Evolutionary conservation across 176 grass and related monocot genomes (phyloP).

Genomic region (Puccinellia tenuiflora): DNA sequence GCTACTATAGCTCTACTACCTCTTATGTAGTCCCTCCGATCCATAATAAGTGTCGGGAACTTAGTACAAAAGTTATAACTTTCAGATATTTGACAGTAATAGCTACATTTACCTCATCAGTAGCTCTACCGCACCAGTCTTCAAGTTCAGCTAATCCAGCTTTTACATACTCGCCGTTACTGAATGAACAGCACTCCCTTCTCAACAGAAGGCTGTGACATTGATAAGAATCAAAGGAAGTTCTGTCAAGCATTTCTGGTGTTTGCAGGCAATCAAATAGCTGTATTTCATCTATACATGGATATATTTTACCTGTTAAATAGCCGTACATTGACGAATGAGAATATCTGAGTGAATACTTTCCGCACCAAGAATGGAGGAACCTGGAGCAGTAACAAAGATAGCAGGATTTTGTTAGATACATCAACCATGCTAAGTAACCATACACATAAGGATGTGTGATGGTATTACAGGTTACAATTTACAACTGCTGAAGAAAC

Average conservation of each 20-base stretch:
- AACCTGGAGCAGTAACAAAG: constrained; percentile 42
- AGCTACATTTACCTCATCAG: constrained; percentile 75
- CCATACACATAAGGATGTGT: constrained; percentile 1
- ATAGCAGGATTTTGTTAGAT: neutral
- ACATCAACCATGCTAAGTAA: neutral
- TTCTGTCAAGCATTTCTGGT: constrained; percentile 11
- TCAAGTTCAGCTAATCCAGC: constrained; percentile 98
- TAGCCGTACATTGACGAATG: constrained; percentile 94
- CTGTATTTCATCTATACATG: neutral
- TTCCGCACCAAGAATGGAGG: constrained; percentile 98
- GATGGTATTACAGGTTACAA: neutral
- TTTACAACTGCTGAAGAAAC: neutral
- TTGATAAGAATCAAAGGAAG: constrained; percentile 21
- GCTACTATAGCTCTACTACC: constrained; percentile 9
- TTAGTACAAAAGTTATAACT: too few relatives aligned
- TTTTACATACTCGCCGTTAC: constrained; percentile 96
- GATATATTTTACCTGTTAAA: constrained; percentile 83
- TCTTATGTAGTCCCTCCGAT: too few relatives aligned
- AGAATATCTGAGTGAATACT: constrained; percentile 98
- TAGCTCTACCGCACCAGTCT: constrained; percentile 91
- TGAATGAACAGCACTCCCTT: constrained; percentile 99
- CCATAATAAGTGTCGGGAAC: too few relatives aligned
- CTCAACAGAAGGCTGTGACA: constrained; percentile 80
- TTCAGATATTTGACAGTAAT: constrained; percentile 7
- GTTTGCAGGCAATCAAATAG: neutral